Evolutionary conservation across 163 green algal genomes (phyloP), one percentile per base, ranked within the genome.

Genomic region (Scenedesmus sp.): DNA sequence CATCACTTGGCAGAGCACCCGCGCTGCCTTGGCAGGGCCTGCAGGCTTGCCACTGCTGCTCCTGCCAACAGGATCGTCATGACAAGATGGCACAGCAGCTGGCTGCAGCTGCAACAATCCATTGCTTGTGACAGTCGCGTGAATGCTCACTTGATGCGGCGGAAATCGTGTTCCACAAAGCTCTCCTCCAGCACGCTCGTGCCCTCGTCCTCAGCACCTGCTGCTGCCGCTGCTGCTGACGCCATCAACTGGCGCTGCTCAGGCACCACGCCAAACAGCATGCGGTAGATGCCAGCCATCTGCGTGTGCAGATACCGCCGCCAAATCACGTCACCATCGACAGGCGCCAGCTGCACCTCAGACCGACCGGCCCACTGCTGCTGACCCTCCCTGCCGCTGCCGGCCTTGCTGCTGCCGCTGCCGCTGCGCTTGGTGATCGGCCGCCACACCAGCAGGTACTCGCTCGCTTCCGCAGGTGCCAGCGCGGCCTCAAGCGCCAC

Each of bases 261-360:
- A 26, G 82, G 42, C 12, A 37, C 42, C 35, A 53, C 78, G 9
- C 87, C 87, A 68, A 61, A 92, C 44, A 92, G 73, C 82, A 89
- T 86, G 22, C 89, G 35, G 83, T 92, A 92, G 24, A 92, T 72
- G 24, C 89, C 89, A 6, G 89, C 89, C 89, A 92, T 92, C 89
- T 92, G 85, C 3, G 85, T 85, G 80, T 92, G 88, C 44, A 87
- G 40, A n/a, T 87, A 92, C 33, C 88, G 61, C 30, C 81, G 73
- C 88, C 88, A 92, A 18, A 59, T 70, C 13, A 92, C 42, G 46
- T 88, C 65, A n/a, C 81, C 81, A 40, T 24, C 30, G 0, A 88
- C 81, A 16, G 88, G 68, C 3, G 80, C 88, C 40, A 92, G 30
- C 49, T 56, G 61, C 22, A 30, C 53, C 42, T 56, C 59, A 10